A percentile compares a stretch with the other conserved stretches of the same genome.
Evolutionary conservation across 2,329 filamentous ascomycete species (phyloP).

Genomic region (Falciphora oryzae): DNA sequence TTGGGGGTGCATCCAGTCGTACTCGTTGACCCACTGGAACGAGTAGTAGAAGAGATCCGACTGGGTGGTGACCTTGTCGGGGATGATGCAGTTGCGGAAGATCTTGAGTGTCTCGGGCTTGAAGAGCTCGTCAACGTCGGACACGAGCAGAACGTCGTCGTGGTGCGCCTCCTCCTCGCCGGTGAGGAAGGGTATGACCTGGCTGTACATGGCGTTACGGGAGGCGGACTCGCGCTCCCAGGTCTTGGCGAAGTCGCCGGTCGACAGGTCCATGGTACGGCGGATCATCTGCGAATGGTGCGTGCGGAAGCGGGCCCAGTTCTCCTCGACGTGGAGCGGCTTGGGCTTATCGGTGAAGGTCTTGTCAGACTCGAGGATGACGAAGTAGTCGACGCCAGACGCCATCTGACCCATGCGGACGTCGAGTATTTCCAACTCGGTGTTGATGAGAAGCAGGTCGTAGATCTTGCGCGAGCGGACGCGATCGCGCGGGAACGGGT

Average conservation of each 20-base stretch:
- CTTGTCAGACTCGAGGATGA: conserved; percentile 33
- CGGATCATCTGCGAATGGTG: conserved; percentile 36
- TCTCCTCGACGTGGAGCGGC: conserved; percentile 28
- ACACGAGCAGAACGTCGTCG: conserved; percentile 36
- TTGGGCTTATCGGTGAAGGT: conserved; percentile 32
- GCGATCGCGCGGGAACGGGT: conserved; percentile 46
- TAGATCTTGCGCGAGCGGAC: conserved; percentile 23
- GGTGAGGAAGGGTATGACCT: conserved; percentile 31
- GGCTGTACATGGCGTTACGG: conserved; percentile 31
- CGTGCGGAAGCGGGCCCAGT: conserved; percentile 27
- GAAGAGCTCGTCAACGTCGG: conserved; percentile 41
- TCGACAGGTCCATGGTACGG: conserved; percentile 27
- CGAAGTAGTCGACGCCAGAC: conserved; percentile 35
- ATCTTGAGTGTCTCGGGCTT: conserved; percentile 28
- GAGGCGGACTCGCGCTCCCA: conserved; percentile 32
- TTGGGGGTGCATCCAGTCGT: conserved; percentile 38
- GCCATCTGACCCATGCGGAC: conserved; percentile 20
- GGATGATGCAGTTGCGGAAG: conserved; percentile 31
- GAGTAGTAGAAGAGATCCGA: conserved; percentile 32
- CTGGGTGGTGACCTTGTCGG: conserved; percentile 25
- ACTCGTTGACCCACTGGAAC: conserved; percentile 31
- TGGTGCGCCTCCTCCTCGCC: conserved; percentile 25
- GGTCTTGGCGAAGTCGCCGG: conserved; percentile 17
- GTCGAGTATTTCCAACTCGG: conserved; percentile 16
- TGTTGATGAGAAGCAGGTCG: conserved; percentile 17